phyloP scores from a whole-genome alignment of 2,329 filamentous ascomycete species.

The Chrysoporthe austroafricana region DNA sequence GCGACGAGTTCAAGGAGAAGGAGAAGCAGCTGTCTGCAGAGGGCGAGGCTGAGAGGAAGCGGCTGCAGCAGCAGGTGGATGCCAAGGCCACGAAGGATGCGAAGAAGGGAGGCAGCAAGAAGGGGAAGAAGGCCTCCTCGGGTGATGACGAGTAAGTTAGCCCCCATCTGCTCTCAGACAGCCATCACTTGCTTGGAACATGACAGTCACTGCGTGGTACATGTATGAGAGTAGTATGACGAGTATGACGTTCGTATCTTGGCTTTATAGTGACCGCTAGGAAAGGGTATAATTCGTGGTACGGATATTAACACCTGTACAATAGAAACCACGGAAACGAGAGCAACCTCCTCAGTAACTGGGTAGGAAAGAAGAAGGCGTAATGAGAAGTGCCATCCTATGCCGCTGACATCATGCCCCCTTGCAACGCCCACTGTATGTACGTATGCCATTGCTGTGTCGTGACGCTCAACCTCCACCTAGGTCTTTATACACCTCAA shows the following conservation, averaged over 20 bases:
- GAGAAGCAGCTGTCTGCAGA: slow-evolving; percentile 68
- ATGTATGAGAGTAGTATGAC: neutral
- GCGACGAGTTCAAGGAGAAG: slow-evolving; percentile 70
- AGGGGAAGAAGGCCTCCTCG: slow-evolving; percentile 37
- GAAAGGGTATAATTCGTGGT: slow-evolving; percentile 30
- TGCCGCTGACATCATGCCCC: slow-evolving; percentile 22
- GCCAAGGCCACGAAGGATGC: slow-evolving; percentile 68
- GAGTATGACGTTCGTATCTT: neutral
- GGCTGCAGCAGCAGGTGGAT: slow-evolving; percentile 78
- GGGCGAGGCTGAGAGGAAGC: slow-evolving; percentile 73
- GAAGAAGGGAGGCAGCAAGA: slow-evolving; percentile 46
- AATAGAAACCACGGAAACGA: slow-evolving; percentile 26
- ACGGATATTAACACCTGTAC: slow-evolving; percentile 25
- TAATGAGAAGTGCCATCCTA: slow-evolving; percentile 15
- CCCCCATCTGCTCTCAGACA: neutral
- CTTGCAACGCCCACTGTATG: slow-evolving; percentile 7
- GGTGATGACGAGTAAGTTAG: slow-evolving; percentile 38
- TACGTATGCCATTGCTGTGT: slow-evolving; percentile 9
- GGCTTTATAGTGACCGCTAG: slow-evolving; percentile 20
- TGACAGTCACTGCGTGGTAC: neutral
- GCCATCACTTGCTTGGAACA: neutral
- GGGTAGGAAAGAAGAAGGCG: slow-evolving; percentile 27
- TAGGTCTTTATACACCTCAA: neutral
- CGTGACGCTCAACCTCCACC: slow-evolving; percentile 10
- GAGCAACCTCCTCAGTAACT: slow-evolving; percentile 27